Evolutionary conservation across 2,329 filamentous ascomycete genomes (phyloP).

Genomic region (Clonostachys rosea): DNA sequence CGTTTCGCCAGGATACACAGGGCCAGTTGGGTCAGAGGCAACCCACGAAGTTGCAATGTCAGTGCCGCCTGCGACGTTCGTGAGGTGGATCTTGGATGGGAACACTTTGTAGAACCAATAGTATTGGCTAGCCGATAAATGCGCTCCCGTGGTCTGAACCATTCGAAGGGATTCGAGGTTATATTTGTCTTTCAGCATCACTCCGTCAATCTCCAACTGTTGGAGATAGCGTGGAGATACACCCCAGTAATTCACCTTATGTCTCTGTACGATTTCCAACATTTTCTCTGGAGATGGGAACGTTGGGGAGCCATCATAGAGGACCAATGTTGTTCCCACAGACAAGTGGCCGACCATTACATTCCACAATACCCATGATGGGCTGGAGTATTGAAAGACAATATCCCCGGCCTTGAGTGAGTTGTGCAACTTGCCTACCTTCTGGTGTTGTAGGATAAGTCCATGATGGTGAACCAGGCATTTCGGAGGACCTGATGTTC

Average conservation of each 20-base stretch:
- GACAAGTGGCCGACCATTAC: not conserved
- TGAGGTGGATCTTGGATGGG: not conserved
- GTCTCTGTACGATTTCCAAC: conserved; percentile 4
- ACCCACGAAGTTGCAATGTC: conserved; percentile 35
- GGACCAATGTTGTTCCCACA: conserved; percentile 1
- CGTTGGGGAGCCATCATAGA: conserved; percentile 11
- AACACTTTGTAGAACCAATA: conserved; percentile 1
- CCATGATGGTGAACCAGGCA: conserved; percentile 1
- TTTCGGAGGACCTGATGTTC: conserved; percentile 1
- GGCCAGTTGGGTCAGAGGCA: conserved; percentile 15
- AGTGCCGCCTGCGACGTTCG: conserved; percentile 29
- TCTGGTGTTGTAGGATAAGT: not conserved
- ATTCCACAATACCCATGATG: conserved; percentile 1
- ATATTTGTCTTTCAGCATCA: not conserved
- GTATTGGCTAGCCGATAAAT: not conserved
- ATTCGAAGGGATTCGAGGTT: not conserved
- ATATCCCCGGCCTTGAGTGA: not conserved
- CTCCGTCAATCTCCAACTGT: conserved; percentile 15
- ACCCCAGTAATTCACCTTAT: conserved; percentile 2
- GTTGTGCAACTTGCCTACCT: not conserved
- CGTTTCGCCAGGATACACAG: conserved; percentile 36
- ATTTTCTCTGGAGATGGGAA: conserved; percentile 3
- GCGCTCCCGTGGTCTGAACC: not conserved
- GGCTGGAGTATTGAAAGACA: conserved; percentile 1
- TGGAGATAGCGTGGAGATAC: conserved; percentile 8